Evolutionary conservation across 257 asterid genomes (phyloP).

Genomic region (Lycium barbarum): DNA sequence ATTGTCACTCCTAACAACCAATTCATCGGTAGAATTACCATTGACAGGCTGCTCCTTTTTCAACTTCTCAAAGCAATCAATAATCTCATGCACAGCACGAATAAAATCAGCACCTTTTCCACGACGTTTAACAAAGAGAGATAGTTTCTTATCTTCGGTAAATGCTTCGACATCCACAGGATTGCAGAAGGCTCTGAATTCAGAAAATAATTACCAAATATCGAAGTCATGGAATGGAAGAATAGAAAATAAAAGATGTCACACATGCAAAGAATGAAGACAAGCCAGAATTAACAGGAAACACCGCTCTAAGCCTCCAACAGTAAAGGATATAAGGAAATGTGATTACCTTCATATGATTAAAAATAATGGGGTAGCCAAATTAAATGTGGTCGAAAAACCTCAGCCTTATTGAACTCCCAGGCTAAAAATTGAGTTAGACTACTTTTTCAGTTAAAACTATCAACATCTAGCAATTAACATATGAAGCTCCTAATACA

Average conservation of each 20-base stretch:
- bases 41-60: constrained; percentile 58
- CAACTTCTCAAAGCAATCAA: constrained; percentile 72
- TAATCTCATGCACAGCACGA: constrained; percentile 82
- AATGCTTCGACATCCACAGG: constrained; percentile 92
- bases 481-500: constrained; percentile 4
- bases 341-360: background rate
- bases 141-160: constrained; percentile 82
- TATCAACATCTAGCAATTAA: background rate
- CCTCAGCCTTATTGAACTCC: background rate
- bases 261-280: background rate
- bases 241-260: constrained; percentile 5
- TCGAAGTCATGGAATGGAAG: background rate
- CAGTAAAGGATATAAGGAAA: background rate
- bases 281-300: constrained; percentile 10
- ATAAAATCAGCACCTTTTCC: constrained; percentile 90
- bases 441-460: background rate
- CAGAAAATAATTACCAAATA: constrained; percentile 30
- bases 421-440: background rate
- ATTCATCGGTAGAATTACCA: constrained; percentile 47
- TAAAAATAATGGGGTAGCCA: background rate
- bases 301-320: background rate
- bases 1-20: constrained; percentile 44
- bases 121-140: constrained; percentile 81
- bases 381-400: background rate
- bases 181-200: constrained; percentile 92